Evolutionary conservation across 129 eudicot genomes (phyloP).

Genomic region (Sambucus nigra): DNA sequence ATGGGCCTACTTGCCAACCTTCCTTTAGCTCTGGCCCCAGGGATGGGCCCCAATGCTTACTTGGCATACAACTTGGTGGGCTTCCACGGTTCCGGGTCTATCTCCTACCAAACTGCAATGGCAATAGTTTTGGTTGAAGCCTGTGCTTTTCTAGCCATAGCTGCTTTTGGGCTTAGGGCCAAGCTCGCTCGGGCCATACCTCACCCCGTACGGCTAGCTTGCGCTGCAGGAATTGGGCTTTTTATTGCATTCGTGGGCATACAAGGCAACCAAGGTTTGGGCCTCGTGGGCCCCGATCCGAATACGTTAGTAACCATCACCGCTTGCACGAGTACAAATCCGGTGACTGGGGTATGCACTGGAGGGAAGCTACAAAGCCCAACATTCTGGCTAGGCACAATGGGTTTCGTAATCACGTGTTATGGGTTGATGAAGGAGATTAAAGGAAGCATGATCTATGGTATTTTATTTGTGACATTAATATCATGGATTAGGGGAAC

Average conservation of each 20-base stretch:
- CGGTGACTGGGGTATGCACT: slow-evolving; percentile 49
- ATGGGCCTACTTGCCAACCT: slow-evolving; percentile 80
- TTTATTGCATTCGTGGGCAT: slow-evolving; percentile 83
- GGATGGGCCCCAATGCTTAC: slow-evolving; percentile 88
- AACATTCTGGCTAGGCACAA: slow-evolving; percentile 69
- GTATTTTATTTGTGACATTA: slow-evolving; percentile 60
- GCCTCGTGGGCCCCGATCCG: slow-evolving; percentile 67
- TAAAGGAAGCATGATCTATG: slow-evolving; percentile 84
- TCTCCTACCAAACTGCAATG: slow-evolving; percentile 69
- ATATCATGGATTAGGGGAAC: slow-evolving; percentile 76
- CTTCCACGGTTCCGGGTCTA: slow-evolving; percentile 74
- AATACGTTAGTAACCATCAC: slow-evolving; percentile 51
- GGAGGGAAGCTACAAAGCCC: slow-evolving; percentile 66
- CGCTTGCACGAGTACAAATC: slow-evolving; percentile 41
- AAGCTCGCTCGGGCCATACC: slow-evolving; percentile 66
- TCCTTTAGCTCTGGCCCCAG: slow-evolving; percentile 78
- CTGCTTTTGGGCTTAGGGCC: slow-evolving; percentile 61
- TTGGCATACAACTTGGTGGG: slow-evolving; percentile 79
- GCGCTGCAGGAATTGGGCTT: slow-evolving; percentile 78
- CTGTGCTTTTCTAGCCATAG: slow-evolving; percentile 47
- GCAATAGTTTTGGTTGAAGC: slow-evolving; percentile 72
- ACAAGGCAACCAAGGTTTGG: slow-evolving; percentile 69
- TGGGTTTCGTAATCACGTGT: slow-evolving; percentile 56
- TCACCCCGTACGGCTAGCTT: slow-evolving; percentile 48
- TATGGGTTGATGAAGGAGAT: slow-evolving; percentile 65